These are phyloP conservation scores for Epichloe coenophiala DNA, from an alignment of 2,329 filamentous ascomycete genomes.

Conservation along the genomic window DNA sequence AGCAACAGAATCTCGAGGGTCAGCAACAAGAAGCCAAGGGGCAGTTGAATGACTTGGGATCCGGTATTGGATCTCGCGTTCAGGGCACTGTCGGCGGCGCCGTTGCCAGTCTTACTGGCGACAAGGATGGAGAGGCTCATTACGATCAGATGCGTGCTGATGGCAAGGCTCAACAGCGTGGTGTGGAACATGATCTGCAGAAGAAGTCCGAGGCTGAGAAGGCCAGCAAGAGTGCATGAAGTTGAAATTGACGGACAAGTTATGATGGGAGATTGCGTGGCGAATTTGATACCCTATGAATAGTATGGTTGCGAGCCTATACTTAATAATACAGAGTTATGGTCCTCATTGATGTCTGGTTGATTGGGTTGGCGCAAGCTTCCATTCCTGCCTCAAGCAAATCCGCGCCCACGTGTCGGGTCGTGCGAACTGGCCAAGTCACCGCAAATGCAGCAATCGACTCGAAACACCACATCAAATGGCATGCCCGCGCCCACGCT, in stretches of 20 bases:
- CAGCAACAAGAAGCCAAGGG: conserved; percentile 73
- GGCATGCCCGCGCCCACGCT: too few species aligned
- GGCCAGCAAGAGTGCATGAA: conserved; percentile 3
- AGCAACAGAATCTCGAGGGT: conserved; percentile 65
- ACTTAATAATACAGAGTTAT: neutral
- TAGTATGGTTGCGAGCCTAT: conserved; percentile 2
- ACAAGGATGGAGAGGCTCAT: conserved; percentile 48
- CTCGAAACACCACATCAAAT: too few species aligned
- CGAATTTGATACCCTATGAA: conserved; percentile 6
- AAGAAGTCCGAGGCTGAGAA: conserved; percentile 48
- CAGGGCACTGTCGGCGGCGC: conserved; percentile 59
- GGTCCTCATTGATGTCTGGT: neutral
- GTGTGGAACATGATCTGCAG: conserved; percentile 67
- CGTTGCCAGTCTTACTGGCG: conserved; percentile 59
- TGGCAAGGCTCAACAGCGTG: conserved; percentile 74
- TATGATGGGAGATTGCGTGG: neutral
- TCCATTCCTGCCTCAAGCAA: too few species aligned
- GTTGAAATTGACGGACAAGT: neutral
- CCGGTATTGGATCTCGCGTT: conserved; percentile 54
- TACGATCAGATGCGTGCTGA: conserved; percentile 60
- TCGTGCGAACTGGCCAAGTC: too few species aligned
- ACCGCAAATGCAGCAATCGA: too few species aligned
- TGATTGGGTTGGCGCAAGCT: too few species aligned
- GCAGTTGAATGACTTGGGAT: conserved; percentile 58
- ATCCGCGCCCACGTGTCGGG: too few species aligned